phyloP scores from a whole-genome alignment of 2,329 filamentous ascomycete species.

The Pyrenophora teres region DNA sequence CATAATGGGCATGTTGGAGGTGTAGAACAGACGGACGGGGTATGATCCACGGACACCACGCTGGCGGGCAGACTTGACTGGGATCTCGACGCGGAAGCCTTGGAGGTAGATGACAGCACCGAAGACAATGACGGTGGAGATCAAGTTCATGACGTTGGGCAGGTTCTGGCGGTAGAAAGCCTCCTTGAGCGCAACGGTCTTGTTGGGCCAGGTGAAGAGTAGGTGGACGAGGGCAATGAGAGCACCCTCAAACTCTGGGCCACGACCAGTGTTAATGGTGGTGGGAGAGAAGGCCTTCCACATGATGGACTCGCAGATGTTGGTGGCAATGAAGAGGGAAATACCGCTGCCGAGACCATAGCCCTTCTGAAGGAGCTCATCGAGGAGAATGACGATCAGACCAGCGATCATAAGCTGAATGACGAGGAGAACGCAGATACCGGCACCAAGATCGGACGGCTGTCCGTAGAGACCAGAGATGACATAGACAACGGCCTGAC shows the following conservation, averaged over 20 bases:
- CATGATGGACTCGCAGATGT: slow-evolving; percentile 99
- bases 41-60: slow-evolving; percentile 98
- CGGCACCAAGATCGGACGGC: slow-evolving; percentile 93
- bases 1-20: slow-evolving; percentile 99
- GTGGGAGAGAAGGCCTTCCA: slow-evolving; percentile 99
- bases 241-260: slow-evolving; percentile 97
- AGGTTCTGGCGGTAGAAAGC: slow-evolving; percentile 99
- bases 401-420: slow-evolving; percentile 97
- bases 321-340: slow-evolving; percentile 99
- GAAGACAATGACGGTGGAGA: slow-evolving; percentile 92
- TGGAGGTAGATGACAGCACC: slow-evolving; percentile 98
- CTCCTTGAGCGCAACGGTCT: slow-evolving; percentile 97
- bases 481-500: slow-evolving; percentile 97
- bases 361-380: slow-evolving; percentile 98
- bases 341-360: slow-evolving; percentile 98
- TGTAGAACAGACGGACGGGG: slow-evolving; percentile 99
- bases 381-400: slow-evolving; percentile 97
- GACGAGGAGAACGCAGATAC: slow-evolving; percentile 97
- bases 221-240: slow-evolving; percentile 98
- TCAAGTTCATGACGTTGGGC: slow-evolving; percentile 98
- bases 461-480: slow-evolving; percentile 93
- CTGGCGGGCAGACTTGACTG: slow-evolving; percentile 98
- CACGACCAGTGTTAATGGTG: slow-evolving; percentile 98
- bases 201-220: slow-evolving; percentile 97
- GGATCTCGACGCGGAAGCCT: slow-evolving; percentile 99